Evolutionary conservation across 2,329 filamentous ascomycete genomes (phyloP).

Genomic region (Pyrenochaeta sp.): DNA sequence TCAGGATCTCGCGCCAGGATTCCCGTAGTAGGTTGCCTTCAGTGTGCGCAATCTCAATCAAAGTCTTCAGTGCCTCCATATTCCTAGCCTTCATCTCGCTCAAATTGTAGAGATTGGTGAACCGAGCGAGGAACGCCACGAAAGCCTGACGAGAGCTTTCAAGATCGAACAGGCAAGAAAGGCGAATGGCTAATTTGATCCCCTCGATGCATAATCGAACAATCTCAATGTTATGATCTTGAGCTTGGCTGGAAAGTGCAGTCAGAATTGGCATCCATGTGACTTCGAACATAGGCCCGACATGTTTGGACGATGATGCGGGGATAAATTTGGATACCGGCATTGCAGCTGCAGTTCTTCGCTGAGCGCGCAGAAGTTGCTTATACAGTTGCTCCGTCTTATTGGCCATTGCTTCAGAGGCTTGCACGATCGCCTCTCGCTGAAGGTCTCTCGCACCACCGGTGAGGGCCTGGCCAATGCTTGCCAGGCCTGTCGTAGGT

Average conservation of each 20-base stretch:
- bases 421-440: conserved; percentile 90
- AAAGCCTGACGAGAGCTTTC: conserved; percentile 95
- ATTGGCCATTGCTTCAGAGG: conserved; percentile 91
- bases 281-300: conserved; percentile 98
- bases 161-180: conserved; percentile 91
- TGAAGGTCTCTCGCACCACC: conserved; percentile 93
- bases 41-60: conserved; percentile 89
- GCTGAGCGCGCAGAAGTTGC: conserved; percentile 87
- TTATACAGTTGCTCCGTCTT: conserved; percentile 89
- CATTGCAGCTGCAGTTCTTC: conserved; percentile 75
- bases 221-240: conserved; percentile 92
- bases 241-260: conserved; percentile 88
- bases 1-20: conserved; percentile 95
- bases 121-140: conserved; percentile 88
- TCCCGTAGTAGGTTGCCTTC: conserved; percentile 89
- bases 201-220: conserved; percentile 94
- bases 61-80: conserved; percentile 88
- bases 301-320: conserved; percentile 91
- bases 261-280: conserved; percentile 99
- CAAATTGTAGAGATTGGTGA: conserved; percentile 94
- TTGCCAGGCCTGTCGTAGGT: conserved; percentile 72
- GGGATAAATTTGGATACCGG: conserved; percentile 80
- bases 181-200: conserved; percentile 90
- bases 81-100: conserved; percentile 97
- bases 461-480: conserved; percentile 86